Evolutionary conservation across 2,329 filamentous ascomycete species (phyloP).

Genomic region (Fusarium sp.): DNA sequence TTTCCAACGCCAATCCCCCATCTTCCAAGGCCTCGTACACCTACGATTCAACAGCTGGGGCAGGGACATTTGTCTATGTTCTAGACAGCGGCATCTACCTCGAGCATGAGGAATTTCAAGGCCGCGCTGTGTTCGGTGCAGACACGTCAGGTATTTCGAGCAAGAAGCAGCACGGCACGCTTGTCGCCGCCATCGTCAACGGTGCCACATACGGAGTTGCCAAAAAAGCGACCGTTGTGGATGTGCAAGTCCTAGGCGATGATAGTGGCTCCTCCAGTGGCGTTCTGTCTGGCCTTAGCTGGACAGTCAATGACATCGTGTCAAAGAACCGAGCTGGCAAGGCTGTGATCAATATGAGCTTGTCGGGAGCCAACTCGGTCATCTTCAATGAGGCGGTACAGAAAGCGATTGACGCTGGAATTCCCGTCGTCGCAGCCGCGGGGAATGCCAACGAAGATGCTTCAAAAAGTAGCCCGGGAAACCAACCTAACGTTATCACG

Average conservation of each 20-base stretch:
- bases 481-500: slow-evolving; percentile 35
- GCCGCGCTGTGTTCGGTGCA: not conserved
- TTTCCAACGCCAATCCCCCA: slow-evolving; percentile 12
- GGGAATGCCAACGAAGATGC: slow-evolving; percentile 31
- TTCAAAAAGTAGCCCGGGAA: slow-evolving; percentile 13
- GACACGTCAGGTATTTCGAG: not conserved
- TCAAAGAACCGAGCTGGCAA: slow-evolving; percentile 39
- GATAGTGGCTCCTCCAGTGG: not conserved
- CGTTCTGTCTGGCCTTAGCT: slow-evolving; percentile 44
- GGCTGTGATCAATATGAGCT: slow-evolving; percentile 56
- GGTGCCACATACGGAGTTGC: slow-evolving; percentile 20
- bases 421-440: slow-evolving; percentile 51
- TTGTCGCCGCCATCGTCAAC: slow-evolving; percentile 14
- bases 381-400: slow-evolving; percentile 33
- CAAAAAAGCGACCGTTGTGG: slow-evolving; percentile 13
- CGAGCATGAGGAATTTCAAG: slow-evolving; percentile 3
- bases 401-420: slow-evolving; percentile 23
- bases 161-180: slow-evolving; percentile 10
- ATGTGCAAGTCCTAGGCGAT: slow-evolving; percentile 1
- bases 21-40: not conserved
- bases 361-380: slow-evolving; percentile 27
- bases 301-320: slow-evolving; percentile 46
- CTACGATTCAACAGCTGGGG: slow-evolving; percentile 11
- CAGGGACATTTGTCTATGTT: slow-evolving; percentile 6
- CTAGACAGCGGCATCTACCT: slow-evolving; percentile 8